Conservation (phyloP, 108 stramenopile genomes). For the Licmophora abbreviata region DNA sequence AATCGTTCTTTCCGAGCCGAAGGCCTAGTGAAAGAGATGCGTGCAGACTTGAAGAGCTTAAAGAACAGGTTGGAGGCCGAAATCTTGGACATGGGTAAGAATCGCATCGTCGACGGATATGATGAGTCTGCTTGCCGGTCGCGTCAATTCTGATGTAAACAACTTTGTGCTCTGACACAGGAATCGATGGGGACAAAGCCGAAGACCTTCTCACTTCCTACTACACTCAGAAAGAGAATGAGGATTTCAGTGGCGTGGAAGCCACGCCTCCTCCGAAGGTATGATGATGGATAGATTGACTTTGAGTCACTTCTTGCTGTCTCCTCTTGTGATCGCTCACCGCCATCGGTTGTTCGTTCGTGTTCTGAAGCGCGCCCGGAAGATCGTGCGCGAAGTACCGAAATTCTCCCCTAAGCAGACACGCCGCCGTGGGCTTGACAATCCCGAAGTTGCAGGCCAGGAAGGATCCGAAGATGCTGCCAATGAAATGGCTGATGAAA, state of each 20-base stretch:
- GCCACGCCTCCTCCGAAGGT: too few species aligned
- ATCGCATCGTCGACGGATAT: too few species aligned
- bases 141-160: too few species aligned
- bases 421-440: too few species aligned
- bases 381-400: not conserved
- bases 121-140: too few species aligned
- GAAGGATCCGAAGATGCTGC: not conserved
- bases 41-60: slow-evolving; percentile 62
- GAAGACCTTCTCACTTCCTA: not conserved
- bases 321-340: too few species aligned
- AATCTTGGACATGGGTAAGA: slow-evolving; percentile 47
- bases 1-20: slow-evolving; percentile 54
- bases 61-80: slow-evolving; percentile 60
- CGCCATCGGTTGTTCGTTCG: too few species aligned
- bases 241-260: too few species aligned
- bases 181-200: not conserved
- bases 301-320: too few species aligned
- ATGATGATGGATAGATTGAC: too few species aligned
- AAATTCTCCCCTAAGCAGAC: not conserved
- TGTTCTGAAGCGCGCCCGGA: not conserved
- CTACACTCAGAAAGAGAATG: slow-evolving; percentile 2
- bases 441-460: too few species aligned
- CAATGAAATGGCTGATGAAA: not conserved
- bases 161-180: too few species aligned
- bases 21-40: slow-evolving; percentile 66